Evolutionary conservation across 169 alveolate genomes (phyloP), one percentile per base, ranked within the genome.

Genomic region (Ichthyophthirius multifiliis): DNA sequence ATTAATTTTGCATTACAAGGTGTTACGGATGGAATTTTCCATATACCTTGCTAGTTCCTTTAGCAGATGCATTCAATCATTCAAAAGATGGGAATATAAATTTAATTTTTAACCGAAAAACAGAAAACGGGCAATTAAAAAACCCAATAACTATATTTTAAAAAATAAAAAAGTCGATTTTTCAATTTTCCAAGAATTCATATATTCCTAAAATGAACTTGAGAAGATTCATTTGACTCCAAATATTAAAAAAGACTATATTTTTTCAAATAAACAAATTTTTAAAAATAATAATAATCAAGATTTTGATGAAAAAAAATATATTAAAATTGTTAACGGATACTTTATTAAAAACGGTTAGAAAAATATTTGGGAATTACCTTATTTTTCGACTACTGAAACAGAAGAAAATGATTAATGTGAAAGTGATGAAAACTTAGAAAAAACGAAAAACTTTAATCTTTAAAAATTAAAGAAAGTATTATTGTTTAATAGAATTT

Each of bases 61-160:
- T 55, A 18, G 71, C 71, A 20, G 71, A 55, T 55, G 71, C 71
- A 10, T 55, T 55, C 31, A 55, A 55, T 55, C 71, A 55, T 55
- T 1, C 71, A 20, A 55, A 55, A 55, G 71, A 55, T 23, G 71
- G 71, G 31, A 55, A 55, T 10, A 15, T 34, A 18, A 55, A 55
- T 55, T 27, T 55, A 4, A 55, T 55, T 20, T 55, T 55, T 23
- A 55, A 55, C 13, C 23, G 31, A 16, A 39, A 34, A 0, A 27
- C 6, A 27, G 71, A 55, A 27, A 27, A 27, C 9, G 71, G 71
- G 4, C 23, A 55, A 39, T 27, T 4, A 55, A 55, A 39, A 13
- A 15, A 55, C 71, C 23, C 39, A 55, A 55, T 27, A 55, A 55
- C 71, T 55, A 55, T 23, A 55, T 55, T 2, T 13, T 55, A 10